Evolutionary conservation across 441 rosid genomes (phyloP), one percentile per base, ranked within the genome.

Genomic region (Gossypium trilobum): DNA sequence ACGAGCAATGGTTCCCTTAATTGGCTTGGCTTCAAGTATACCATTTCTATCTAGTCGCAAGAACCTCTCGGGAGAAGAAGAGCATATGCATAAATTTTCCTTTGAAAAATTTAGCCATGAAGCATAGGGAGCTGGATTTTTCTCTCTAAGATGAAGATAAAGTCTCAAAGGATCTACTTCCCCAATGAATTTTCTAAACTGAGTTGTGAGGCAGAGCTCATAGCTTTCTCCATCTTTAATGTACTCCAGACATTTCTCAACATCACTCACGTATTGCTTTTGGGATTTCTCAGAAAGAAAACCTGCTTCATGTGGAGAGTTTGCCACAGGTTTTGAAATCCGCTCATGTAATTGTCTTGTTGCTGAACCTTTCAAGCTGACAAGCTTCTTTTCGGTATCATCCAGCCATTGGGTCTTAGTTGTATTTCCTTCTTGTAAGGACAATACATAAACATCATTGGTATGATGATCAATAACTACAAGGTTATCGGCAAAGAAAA

Each of bases 221-320:
- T 95, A 95, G 92, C 99, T 95, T 81, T 95, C 99, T 48, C 99
- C 99, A 55, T 92, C 98, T 88, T 81, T 89, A 22, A 92, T 91
- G 77, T 85, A 92, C 58, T 83, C 44, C 78, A 88, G 82, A 73
- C 98, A 89, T 80, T 81, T 88, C 70, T 82, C 55, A 74, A 95
- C 91, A 79, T 92, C 96, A 11, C 77, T 72, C 52, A 91, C 70
- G 54, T 95, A 95, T 75, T 87, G 87, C 75, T 83, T 89, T 75
- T 79, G 84, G 10, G 95, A 88, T 82, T 85, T 88, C 75, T 89
- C 93, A 56, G 85, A 78, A 67, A 73, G 44, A 80, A 92, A 92
- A 25, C 89, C 87, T 66, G 71, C 69, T 68, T 84, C 71, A 56
- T 23, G 9, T 6, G 66, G 76, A 25, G 86, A 73, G 77, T 77